phyloP scores from a whole-genome alignment of 2,329 filamentous ascomycete species.

The Talaromyces sp. region DNA sequence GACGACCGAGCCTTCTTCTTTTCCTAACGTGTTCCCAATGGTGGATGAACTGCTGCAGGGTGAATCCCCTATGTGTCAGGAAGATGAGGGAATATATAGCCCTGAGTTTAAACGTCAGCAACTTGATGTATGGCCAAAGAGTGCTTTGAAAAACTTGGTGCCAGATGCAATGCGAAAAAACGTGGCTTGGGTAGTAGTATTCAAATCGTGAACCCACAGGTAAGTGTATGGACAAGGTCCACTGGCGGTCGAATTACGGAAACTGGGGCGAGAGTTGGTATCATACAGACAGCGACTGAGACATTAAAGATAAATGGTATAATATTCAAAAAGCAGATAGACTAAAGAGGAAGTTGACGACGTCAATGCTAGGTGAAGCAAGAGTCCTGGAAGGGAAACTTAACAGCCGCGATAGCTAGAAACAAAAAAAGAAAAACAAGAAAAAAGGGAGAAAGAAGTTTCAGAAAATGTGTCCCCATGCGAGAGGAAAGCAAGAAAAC shows the following conservation, averaged over 20 bases:
- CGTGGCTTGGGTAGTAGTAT: background rate
- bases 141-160: background rate
- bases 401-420: background rate
- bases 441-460: background rate
- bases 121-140: background rate
- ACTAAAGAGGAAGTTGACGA: constrained; percentile 19
- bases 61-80: background rate
- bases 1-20: background rate
- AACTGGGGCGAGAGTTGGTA: constrained; percentile 20
- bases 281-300: constrained; percentile 23
- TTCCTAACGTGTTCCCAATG: constrained; percentile 18
- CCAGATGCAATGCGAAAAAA: background rate
- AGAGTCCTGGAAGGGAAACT: background rate
- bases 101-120: background rate
- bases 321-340: constrained; percentile 19
- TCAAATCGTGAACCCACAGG: background rate
- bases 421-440: background rate
- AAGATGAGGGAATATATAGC: background rate
- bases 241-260: background rate
- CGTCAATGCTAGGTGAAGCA: background rate
- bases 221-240: background rate
- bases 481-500: background rate
- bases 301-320: constrained; percentile 13
- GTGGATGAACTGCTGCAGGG: background rate
- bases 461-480: background rate